Evolutionary conservation across 768 basidiomycete genomes (phyloP), one percentile per base, ranked within the genome.

Genomic region (Lentinula sp.): DNA sequence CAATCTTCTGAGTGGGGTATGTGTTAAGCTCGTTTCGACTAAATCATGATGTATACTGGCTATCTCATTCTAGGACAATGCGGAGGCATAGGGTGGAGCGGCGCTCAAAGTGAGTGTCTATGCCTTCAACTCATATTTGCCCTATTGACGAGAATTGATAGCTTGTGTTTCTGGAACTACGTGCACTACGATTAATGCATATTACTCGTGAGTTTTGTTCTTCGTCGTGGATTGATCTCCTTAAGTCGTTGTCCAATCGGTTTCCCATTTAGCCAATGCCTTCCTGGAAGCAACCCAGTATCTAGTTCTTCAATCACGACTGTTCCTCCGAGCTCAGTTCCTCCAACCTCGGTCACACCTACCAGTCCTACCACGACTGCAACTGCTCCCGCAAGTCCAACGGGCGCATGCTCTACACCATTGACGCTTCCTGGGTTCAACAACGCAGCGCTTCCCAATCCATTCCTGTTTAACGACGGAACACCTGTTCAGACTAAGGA

Each of bases 401-500:
- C 21, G 9, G 21, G 18, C 42, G 61, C 31, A 21, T 45, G 60
- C 10, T 48, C 61, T 8, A 59, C 63, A 11, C 65, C 69, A 31
- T 63, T 61, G 13, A 60, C 60, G 16, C 75, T 75, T 63, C 62
- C 74, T 23, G 37, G 64, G 23, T 73, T 74, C 21, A 74, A 73
- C 62, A 77, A 78, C 64, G 60, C 75, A 55, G 76, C 74, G 58
- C 76, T 85, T 15, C 81, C 80, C 8, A 76, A 84, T 65, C 84
- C 84, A 1, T 86, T 86, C 76, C 72, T 73, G 2, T 83, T 83
- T 69, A 66, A 75, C 32, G 71, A 75, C 62, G 83, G 83, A 5
- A 65, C 73, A 5, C 70, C 73, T 21, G 78, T 79, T 15, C 64
- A 70, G 16, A 80, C 79, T 51, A 73, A 74, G 48, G 77, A 68